Conservation (phyloP, 495 filamentous ascomycete genomes). For the Xylaria longipes region DNA sequence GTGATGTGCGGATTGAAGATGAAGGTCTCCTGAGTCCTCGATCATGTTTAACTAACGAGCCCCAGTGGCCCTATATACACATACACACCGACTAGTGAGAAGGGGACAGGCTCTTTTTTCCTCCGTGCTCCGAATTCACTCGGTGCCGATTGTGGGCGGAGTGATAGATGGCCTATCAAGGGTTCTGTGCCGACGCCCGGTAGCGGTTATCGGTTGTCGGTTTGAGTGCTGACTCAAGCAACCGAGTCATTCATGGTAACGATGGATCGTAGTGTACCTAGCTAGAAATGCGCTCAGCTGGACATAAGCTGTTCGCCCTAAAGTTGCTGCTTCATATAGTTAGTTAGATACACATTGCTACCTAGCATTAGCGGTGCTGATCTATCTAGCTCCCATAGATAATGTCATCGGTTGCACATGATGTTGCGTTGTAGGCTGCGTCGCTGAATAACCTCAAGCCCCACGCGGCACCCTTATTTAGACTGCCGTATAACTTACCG, state of each 20-base stretch:
- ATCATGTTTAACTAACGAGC: neutral
- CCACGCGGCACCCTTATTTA: neutral
- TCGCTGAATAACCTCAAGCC: neutral
- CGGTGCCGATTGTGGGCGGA: neutral
- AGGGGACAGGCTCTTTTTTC: neutral
- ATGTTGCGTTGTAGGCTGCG: neutral
- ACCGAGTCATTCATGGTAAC: neutral
- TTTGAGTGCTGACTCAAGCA: neutral
- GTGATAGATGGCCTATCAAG: neutral
- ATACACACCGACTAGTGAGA: constrained; percentile 2
- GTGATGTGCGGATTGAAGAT: neutral
- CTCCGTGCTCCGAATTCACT: neutral
- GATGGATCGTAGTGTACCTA: neutral
- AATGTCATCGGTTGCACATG: neutral
- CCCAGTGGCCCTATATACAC: constrained; percentile 13
- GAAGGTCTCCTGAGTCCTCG: neutral
- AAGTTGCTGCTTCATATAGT: neutral
- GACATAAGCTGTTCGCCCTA: neutral
- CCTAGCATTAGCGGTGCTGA: neutral
- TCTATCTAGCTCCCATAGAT: neutral
- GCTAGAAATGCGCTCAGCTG: neutral
- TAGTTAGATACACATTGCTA: neutral
- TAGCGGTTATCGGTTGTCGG: constrained; percentile 12
- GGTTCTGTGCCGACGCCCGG: neutral
- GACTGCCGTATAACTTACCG: neutral